Evolutionary conservation across 2,329 filamentous ascomycete genomes (phyloP), one percentile per base, ranked within the genome.

Genomic region (Clarireedia hainanense): DNA sequence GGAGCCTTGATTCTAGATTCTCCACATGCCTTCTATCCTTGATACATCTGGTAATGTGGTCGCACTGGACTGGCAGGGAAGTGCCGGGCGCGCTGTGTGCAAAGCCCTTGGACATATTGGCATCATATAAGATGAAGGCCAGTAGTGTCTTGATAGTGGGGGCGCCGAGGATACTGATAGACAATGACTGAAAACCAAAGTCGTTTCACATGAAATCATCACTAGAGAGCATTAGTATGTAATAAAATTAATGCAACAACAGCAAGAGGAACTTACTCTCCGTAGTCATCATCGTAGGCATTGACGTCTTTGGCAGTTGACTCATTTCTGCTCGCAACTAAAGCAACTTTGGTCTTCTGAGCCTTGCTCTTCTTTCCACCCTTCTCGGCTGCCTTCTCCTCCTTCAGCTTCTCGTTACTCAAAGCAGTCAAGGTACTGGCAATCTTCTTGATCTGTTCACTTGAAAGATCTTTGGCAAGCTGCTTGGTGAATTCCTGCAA

Each of bases 361-460:
- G 91, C 91, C 81, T 97, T 97, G 65, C 79, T 84, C 84, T 97
- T 99, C 88, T 97, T 99, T 67, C 86, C 89, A 54, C 89, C 85
- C 79, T 96, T 96, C 63, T 96, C 90, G 3, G 89, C 83, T 4
- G 86, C 85, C 80, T 97, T 96, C 80, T 99, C 94, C 73, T 96
- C 91, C 78, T 91, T 95, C 86, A 97, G 86, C 80, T 95, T 96
- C 81, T 97, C 94, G 71, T 99, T 99, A 70, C 89, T 82, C 56
- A 96, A 80, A 5, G 91, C 86, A n/a, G 91, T 96, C 67, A 99
- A 74, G 5, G 82, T 80, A 72, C 88, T 95, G 12, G 90, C 83
- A 63, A 96, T 83, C 80, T 97, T 97, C 82, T 97, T 96, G 74
- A 97, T 91, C 75, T 97, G 91, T 56, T 94, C 86, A 70, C 89